A percentile compares a stretch with the other conserved stretches of the same genome.
These are phyloP conservation scores for Gnomoniopsis sp. DNA, from an alignment of 2,329 filamentous ascomycete species.

Conservation along the genomic window DNA sequence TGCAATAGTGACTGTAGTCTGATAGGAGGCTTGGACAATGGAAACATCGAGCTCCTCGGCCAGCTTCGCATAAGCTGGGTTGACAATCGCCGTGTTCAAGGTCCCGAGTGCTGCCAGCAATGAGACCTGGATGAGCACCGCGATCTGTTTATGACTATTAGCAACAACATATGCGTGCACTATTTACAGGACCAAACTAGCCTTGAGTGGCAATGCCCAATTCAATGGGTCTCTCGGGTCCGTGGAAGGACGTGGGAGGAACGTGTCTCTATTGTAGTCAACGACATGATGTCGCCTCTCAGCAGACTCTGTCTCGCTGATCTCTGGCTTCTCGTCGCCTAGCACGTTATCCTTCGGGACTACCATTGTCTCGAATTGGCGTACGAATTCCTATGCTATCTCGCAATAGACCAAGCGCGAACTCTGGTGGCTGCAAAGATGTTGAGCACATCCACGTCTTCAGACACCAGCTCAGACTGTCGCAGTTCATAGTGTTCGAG, in stretches of 20 bases:
- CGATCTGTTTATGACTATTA: constrained; percentile 24
- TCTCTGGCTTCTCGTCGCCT: neutral
- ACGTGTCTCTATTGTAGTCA: constrained; percentile 2
- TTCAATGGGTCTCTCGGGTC: constrained; percentile 8
- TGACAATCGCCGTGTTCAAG: constrained; percentile 24
- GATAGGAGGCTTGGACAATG: constrained; percentile 22
- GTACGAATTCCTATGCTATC: neutral
- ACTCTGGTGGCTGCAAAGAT: no score
- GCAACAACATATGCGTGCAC: neutral
- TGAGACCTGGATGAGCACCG: constrained; percentile 26
- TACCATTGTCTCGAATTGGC: neutral
- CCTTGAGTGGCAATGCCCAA: constrained; percentile 9
- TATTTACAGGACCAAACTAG: neutral
- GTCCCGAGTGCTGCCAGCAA: constrained; percentile 26
- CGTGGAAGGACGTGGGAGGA: constrained; percentile 2
- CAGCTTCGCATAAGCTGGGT: constrained; percentile 23
- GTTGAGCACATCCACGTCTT: no score
- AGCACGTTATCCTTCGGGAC: neutral
- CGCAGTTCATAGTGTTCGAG: no score
- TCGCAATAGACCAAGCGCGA: neutral
- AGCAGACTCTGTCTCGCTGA: neutral
- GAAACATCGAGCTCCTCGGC: constrained; percentile 22
- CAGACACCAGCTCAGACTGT: no score
- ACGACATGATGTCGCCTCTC: neutral
- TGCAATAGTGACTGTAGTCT: constrained; percentile 27